phyloP scores from a whole-genome alignment of 306 rosid species.

The Prunus padus region DNA sequence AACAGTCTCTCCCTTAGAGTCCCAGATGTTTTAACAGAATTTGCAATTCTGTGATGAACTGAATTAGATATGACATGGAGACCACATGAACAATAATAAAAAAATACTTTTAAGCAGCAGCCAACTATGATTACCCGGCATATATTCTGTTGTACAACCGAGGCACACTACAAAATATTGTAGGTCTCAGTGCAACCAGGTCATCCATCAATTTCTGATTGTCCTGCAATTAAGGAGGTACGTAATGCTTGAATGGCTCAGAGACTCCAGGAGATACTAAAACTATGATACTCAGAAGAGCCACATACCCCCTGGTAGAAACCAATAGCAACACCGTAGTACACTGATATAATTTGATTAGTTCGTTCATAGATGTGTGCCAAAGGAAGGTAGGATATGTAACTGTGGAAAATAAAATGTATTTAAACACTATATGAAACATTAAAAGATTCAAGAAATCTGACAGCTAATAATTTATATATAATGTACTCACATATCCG shows the following conservation, averaged over 20 bases:
- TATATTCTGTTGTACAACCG: conserved; percentile 84
- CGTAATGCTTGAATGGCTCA: conserved; percentile 19
- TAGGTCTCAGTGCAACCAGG: conserved; percentile 67
- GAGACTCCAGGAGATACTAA: not conserved
- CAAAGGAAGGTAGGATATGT: conserved; percentile 84
- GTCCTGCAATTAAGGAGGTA: conserved; percentile 52
- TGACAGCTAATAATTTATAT: not conserved
- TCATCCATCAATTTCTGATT: conserved; percentile 85
- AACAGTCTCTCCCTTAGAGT: conserved; percentile 72
- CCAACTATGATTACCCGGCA: conserved; percentile 52
- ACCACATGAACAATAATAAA: conserved; percentile 11
- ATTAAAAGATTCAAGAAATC: too few species aligned
- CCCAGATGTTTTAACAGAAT: conserved; percentile 75
- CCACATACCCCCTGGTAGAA: conserved; percentile 85
- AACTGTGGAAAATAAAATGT: conserved; percentile 49
- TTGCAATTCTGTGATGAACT: conserved; percentile 48
- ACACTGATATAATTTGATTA: conserved; percentile 52
- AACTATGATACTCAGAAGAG: conserved; percentile 6
- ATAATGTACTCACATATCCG: conserved; percentile 60
- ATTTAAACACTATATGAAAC: conserved; percentile 16
- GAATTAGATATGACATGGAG: conserved; percentile 15
- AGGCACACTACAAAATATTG: conserved; percentile 89
- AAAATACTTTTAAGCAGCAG: conserved; percentile 6
- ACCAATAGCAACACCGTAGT: conserved; percentile 77
- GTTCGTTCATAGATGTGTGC: conserved; percentile 90